Evolutionary conservation across 345 rosid species (phyloP), one percentile per base, ranked within the genome.

Genomic region (Citrus hindsii): DNA sequence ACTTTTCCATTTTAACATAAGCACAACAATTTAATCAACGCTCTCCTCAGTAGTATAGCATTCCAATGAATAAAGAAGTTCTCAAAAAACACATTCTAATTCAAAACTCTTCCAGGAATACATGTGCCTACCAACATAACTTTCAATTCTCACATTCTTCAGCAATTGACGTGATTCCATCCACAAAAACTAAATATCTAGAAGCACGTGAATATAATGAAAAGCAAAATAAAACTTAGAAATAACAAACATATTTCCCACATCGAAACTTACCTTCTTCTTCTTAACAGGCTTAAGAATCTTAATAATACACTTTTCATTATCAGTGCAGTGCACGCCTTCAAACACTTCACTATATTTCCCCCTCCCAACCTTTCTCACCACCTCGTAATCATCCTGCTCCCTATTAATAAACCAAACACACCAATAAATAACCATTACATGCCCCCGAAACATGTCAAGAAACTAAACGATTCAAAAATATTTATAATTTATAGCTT

Each of bases 261-360:
- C 27, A 12, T 69, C 19, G 0, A 27, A 32, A 76, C 87, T 74
- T 73, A 91, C 99, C 97, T 96, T 96, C 88, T 96, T 96, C 94
- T 96, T 96, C 90, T 94, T 94, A 76, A 94, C 99, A 21, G 98
- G 99, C 83, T 96, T 94, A 76, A 96, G 92, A 79, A 96, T 96
- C 93, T 96, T 96, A 82, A 96, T 91, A 73, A 96, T 73, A 46
- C 99, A 94, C 73, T 96, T 94, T 85, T 96, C 95, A 28, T 82
- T 87, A 82, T 94, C 88, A 0, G 92, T 90, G 75, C 93, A 89
- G 77, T 94, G 97, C 30, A 96, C 85, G 2, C 99, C 97, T 80
- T 96, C 99, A 61, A 96, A 94, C 24, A 93, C 99, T 84, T 95
- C 99, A 79, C 99, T 93, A 80, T 95, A 95, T 81, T 95, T 95